Evolutionary conservation across 441 rosid genomes (phyloP), one percentile per base, ranked within the genome.

Genomic region (Aquilaria agallochum): DNA sequence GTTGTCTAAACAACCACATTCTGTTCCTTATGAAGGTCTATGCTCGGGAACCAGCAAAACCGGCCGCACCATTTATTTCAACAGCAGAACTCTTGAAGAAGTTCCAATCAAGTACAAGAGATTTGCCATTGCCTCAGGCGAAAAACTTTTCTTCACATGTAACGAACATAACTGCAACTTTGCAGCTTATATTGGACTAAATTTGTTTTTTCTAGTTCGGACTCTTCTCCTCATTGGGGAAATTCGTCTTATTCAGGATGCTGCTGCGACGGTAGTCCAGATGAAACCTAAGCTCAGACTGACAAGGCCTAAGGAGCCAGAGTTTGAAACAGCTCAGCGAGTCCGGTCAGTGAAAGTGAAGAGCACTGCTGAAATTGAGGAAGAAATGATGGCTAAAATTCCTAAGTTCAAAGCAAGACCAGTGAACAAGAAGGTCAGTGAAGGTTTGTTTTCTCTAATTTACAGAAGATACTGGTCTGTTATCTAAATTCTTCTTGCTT

Each of bases 331-430:
- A 66, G 66, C 95, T 63, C 99, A 95, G 74, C 76, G 99, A 32
- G 78, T 81, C 57, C 97, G 98, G 36, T 73, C 87, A 8, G 83
- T 85, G 56, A 85, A 60, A 79, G 72, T 86, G 54, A 95, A 90
- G 84, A 92, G 99, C 65, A 74, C 89, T 46, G 87, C 86, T 1
- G 99, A 95, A 75, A 81, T 95, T 62, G 99, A 95, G 76, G 99
- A 89, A 81, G 98, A 95, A 82, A 85, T 95, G 92, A 78, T 95
- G 90, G 86, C 98, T 60, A 89, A 95, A 72, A 82, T 90, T 66
- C 97, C 98, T 1, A 95, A 95, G 74, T 95, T 95, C 74, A 92
- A 88, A 85, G 99, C 99, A 66, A 82, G 95, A 66, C 96, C 95
- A 40, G 50, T 95, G 50, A 95, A 92, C 86, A 95, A 88, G 80